Conservation (phyloP, 768 basidiomycete genomes). For the Russula sp. region DNA sequence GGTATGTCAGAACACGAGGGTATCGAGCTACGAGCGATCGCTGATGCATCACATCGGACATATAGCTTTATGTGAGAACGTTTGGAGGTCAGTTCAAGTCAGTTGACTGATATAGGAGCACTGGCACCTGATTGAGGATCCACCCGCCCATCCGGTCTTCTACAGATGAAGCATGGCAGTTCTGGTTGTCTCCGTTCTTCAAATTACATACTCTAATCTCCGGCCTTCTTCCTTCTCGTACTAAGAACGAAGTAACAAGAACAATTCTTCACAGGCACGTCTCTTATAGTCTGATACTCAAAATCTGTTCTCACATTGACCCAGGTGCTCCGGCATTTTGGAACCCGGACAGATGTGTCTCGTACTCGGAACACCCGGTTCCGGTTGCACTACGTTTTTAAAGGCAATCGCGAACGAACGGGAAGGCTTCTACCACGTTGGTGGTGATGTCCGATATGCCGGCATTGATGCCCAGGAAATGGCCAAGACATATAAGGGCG, state of each 20-base stretch:
- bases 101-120: background rate
- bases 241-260: conserved; percentile 7
- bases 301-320: conserved; percentile 48
- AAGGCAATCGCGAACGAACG: conserved; percentile 78
- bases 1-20: conserved; percentile 33
- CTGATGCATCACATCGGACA: background rate
- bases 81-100: conserved; percentile 46
- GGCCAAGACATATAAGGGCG: conserved; percentile 72
- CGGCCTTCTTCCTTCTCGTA: conserved; percentile 1
- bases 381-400: conserved; percentile 84
- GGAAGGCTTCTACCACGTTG: conserved; percentile 53
- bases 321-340: conserved; percentile 55
- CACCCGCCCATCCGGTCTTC: background rate
- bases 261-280: conserved; percentile 21
- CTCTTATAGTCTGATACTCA: too few relatives aligned
- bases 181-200: conserved; percentile 21
- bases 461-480: conserved; percentile 76
- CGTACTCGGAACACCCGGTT: conserved; percentile 36
- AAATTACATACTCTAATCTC: conserved; percentile 2
- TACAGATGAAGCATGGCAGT: conserved; percentile 25
- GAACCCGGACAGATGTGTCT: conserved; percentile 25
- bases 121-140: background rate
- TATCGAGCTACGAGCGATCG: background rate
- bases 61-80: conserved; percentile 53
- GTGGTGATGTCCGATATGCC: conserved; percentile 74